Evolutionary conservation across 768 basidiomycete genomes (phyloP).

Genomic region (Calocybe gangraenosa): DNA sequence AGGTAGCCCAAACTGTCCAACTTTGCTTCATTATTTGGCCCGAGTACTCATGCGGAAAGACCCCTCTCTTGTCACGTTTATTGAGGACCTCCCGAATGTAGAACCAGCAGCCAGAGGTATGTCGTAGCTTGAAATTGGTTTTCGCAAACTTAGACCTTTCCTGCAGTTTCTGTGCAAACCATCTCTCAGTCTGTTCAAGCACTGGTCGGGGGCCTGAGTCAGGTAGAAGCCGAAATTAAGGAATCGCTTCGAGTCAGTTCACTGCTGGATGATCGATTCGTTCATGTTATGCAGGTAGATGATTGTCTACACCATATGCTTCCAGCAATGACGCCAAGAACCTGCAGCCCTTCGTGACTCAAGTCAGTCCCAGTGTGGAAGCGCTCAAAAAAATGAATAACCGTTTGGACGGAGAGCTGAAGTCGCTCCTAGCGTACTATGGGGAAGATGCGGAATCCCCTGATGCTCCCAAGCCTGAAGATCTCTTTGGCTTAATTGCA

Average conservation of each 20-base stretch:
- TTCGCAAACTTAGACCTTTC: not conserved
- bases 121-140: conserved; percentile 14
- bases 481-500: conserved; percentile 74
- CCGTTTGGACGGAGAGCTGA: conserved; percentile 57
- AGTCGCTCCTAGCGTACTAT: conserved; percentile 62
- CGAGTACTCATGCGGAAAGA: conserved; percentile 66
- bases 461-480: conserved; percentile 71
- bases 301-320: not conserved
- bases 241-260: conserved; percentile 29
- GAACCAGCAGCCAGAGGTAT: conserved; percentile 81
- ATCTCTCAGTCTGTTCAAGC: conserved; percentile 56
- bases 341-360: conserved; percentile 43
- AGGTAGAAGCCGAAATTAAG: conserved; percentile 54
- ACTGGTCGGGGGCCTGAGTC: conserved; percentile 51
- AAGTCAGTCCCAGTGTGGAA: conserved; percentile 51
- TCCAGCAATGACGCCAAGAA: not conserved
- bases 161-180: conserved; percentile 69
- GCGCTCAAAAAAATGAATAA: conserved; percentile 59
- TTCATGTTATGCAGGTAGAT: conserved; percentile 64
- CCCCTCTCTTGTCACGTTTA: conserved; percentile 61
- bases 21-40: conserved; percentile 89
- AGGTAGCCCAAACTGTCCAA: conserved; percentile 69
- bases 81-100: conserved; percentile 76
- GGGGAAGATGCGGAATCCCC: conserved; percentile 68
- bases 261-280: conserved; percentile 54